These are phyloP conservation scores for Fraxinus nigra DNA, from an alignment of 305 asterid genomes.

Conservation along the genomic window DNA sequence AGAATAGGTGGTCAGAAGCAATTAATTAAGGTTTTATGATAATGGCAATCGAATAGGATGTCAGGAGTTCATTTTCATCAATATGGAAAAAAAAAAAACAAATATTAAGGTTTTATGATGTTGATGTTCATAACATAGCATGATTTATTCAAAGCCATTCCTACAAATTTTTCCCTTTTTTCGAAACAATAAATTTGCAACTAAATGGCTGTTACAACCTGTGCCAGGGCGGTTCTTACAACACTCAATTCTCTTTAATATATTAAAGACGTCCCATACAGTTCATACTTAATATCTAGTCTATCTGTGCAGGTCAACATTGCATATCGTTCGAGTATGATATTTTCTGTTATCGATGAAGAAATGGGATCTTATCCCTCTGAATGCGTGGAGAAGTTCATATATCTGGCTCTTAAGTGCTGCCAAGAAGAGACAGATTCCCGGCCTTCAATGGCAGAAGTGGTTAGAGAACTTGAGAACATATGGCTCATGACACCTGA, in stretches of 20 bases:
- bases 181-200: background rate
- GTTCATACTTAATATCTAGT: constrained; percentile 1
- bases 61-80: background rate
- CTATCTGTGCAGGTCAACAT: constrained; percentile 55
- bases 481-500: constrained; percentile 77
- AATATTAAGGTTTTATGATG: background rate
- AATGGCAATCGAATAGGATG: background rate
- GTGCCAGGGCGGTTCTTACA: background rate
- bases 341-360: constrained; percentile 72
- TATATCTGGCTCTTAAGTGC: constrained; percentile 75
- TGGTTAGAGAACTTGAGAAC: constrained; percentile 69
- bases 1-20: background rate
- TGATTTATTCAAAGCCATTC: background rate
- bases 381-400: constrained; percentile 75
- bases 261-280: background rate
- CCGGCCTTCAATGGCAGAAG: constrained; percentile 83
- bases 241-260: background rate
- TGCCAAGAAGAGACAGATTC: constrained; percentile 70
- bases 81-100: background rate
- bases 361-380: constrained; percentile 84
- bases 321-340: constrained; percentile 62
- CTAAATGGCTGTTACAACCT: background rate
- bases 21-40: background rate
- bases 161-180: background rate
- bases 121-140: background rate